phyloP scores from a whole-genome alignment of 768 basidiomycete genomes.

The Pleurotus sapidus region DNA sequence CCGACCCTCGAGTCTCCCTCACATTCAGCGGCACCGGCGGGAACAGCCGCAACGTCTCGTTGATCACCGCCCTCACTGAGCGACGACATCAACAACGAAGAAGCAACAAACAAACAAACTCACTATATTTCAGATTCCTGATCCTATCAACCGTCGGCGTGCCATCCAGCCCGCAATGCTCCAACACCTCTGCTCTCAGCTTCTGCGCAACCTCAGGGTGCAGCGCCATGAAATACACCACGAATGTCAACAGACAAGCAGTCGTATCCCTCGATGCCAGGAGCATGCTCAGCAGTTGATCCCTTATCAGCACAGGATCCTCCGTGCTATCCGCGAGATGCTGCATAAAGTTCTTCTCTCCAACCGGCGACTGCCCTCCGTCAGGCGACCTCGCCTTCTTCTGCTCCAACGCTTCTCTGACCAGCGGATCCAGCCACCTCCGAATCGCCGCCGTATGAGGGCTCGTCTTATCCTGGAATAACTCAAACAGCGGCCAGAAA shows the following conservation, averaged over 20 bases:
- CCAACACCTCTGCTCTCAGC: constrained; percentile 60
- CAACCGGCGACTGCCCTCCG: constrained; percentile 19
- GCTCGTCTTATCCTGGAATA: constrained; percentile 52
- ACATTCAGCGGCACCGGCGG: constrained; percentile 77
- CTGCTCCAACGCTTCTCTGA: constrained; percentile 47
- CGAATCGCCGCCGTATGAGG: constrained; percentile 49
- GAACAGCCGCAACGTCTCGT: constrained; percentile 76
- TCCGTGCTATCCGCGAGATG: constrained; percentile 66
- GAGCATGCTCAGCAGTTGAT: constrained; percentile 76
- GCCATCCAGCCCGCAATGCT: constrained; percentile 44
- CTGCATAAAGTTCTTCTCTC: constrained; percentile 63
- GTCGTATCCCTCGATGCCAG: constrained; percentile 81
- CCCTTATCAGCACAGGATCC: constrained; percentile 63
- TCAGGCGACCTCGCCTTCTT: constrained; percentile 28
- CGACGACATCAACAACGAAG: neutral
- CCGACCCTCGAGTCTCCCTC: constrained; percentile 48
- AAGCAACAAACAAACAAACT: constrained; percentile 15
- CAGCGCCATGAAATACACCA: constrained; percentile 66
- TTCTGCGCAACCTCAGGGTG: constrained; percentile 53
- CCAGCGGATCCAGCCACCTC: constrained; percentile 62
- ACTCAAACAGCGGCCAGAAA: constrained; percentile 60
- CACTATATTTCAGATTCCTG: constrained; percentile 64
- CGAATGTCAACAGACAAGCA: constrained; percentile 63
- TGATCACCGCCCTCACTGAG: constrained; percentile 71
- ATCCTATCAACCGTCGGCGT: constrained; percentile 56